Conservation (phyloP, 129 eudicot genomes). For the Silybum marianum region DNA sequence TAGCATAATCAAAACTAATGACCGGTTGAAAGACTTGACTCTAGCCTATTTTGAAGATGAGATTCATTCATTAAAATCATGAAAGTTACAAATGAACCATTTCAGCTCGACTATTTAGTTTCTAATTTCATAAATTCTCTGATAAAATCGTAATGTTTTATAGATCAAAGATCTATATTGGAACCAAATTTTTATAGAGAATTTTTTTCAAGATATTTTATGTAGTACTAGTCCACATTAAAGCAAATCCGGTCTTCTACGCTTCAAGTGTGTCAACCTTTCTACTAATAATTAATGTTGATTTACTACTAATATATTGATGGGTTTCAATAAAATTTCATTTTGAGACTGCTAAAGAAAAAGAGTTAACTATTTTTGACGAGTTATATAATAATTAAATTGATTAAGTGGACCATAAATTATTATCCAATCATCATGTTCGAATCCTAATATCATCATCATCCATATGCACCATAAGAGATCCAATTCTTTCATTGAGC, state of each 20-base stretch:
- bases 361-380: too few relatives aligned
- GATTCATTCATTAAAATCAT: neutral
- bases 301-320: neutral
- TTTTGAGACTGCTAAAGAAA: too few relatives aligned
- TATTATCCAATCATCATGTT: neutral
- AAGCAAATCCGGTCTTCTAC: too few relatives aligned
- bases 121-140: too few relatives aligned
- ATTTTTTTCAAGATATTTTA: too few relatives aligned
- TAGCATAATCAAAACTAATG: too few relatives aligned
- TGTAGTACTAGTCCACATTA: too few relatives aligned
- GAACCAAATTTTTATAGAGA: too few relatives aligned
- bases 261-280: neutral
- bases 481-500: neutral
- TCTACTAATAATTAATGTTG: neutral
- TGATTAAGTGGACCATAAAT: neutral
- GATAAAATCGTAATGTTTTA: too few relatives aligned
- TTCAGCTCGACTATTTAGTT: neutral
- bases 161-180: too few relatives aligned
- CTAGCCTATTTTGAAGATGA: neutral
- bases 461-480: neutral
- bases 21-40: too few relatives aligned
- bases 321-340: neutral
- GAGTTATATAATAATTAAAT: too few relatives aligned
- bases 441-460: neutral
- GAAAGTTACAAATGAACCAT: neutral